phyloP scores from a whole-genome alignment of 805 yeast species.

The Candida silvicultrix region DNA sequence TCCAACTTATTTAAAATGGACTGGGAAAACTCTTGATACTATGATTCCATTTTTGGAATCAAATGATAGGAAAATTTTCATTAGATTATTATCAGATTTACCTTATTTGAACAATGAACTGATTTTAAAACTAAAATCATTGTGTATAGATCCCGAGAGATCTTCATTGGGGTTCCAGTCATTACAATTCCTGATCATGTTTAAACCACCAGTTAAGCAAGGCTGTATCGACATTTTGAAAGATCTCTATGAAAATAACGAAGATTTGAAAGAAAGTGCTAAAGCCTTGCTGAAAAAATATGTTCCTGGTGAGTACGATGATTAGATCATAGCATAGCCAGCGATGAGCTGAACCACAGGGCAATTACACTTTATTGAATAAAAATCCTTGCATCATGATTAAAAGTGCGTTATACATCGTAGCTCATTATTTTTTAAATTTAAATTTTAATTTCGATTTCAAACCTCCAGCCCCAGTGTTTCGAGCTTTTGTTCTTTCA shows the following conservation, averaged over 20 bases:
- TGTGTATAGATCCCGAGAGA: constrained; percentile 84
- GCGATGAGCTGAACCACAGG: too few relatives aligned
- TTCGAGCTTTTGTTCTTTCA: not conserved
- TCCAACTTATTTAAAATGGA: constrained; percentile 61
- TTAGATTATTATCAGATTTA: constrained; percentile 79
- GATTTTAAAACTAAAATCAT: constrained; percentile 58
- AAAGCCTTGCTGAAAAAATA: constrained; percentile 41
- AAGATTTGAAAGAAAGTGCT: constrained; percentile 43
- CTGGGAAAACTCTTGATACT: constrained; percentile 65
- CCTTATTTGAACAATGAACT: constrained; percentile 66
- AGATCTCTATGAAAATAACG: constrained; percentile 41
- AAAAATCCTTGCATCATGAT: too few relatives aligned
- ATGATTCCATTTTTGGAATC: constrained; percentile 81
- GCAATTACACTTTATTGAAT: too few relatives aligned
- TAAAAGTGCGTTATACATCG: not conserved
- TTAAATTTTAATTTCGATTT: not conserved
- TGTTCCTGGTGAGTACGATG: constrained; percentile 8
- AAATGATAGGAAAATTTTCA: constrained; percentile 71
- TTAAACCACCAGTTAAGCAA: constrained; percentile 74
- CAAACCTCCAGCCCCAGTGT: not conserved
- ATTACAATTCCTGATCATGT: constrained; percentile 77
- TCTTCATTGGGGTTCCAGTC: constrained; percentile 76
- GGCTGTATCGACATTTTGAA: constrained; percentile 43
- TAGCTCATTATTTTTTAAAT: too few relatives aligned
- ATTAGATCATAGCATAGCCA: too few relatives aligned